Conservation (phyloP, 805 yeast species). For the Metschnikowia reukaufii region DNA sequence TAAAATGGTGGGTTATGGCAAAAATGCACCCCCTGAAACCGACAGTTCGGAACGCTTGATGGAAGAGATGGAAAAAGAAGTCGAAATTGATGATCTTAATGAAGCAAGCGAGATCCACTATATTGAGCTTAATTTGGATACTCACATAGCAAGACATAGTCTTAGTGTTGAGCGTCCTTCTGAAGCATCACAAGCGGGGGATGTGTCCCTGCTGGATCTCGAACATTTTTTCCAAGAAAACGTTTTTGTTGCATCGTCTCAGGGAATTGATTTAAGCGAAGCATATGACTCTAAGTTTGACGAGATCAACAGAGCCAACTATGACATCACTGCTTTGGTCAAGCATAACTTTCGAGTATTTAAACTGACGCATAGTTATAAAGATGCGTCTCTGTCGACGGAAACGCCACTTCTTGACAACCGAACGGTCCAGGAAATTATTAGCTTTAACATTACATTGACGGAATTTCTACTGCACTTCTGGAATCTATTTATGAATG, state of each 20-base stretch:
- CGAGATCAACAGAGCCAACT: conserved; percentile 44
- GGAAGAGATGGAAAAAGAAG: conserved; percentile 43
- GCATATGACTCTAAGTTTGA: conserved; percentile 30
- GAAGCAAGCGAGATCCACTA: conserved; percentile 49
- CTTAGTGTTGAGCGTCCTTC: conserved; percentile 9
- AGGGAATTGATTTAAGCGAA: conserved; percentile 28
- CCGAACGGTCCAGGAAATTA: conserved; percentile 32
- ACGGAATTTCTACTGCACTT: conserved; percentile 45
- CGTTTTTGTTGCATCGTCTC: conserved; percentile 16
- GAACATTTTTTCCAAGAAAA: conserved; percentile 17
- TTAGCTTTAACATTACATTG: conserved; percentile 39
- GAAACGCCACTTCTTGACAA: conserved; percentile 38
- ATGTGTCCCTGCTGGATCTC: conserved; percentile 6
- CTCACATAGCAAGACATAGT: conserved; percentile 21
- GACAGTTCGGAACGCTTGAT: conserved; percentile 22
- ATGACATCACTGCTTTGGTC: conserved; percentile 48
- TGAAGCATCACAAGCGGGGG: neutral
- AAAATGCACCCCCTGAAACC: conserved; percentile 15
- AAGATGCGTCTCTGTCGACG: conserved; percentile 13
- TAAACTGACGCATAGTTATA: conserved; percentile 29
- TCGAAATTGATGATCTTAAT: conserved; percentile 53
- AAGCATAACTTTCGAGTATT: conserved; percentile 56
- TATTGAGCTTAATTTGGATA: conserved; percentile 46
- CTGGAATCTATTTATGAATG: conserved; percentile 40
- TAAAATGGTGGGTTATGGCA: conserved; percentile 59